phyloP scores from a whole-genome alignment of 768 basidiomycete species.

The Russula compacta region DNA sequence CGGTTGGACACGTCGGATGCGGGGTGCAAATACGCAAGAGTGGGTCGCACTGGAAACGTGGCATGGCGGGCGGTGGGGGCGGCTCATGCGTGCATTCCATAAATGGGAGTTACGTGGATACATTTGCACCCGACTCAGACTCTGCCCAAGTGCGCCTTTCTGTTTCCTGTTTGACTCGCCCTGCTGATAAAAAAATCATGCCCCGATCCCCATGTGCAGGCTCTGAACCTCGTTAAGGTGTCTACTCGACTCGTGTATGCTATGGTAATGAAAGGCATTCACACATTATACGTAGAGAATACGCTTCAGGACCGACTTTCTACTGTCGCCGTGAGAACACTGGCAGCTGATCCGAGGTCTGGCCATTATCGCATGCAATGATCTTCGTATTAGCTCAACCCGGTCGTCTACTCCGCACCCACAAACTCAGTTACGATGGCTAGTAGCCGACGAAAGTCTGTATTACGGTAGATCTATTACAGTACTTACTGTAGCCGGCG shows the following conservation, averaged over 20 bases:
- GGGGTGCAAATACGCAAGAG: conserved; percentile 32
- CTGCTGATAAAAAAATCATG: background rate
- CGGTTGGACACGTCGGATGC: conserved; percentile 28
- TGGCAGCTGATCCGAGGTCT: no score
- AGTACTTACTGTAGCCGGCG: no score
- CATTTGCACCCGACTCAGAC: background rate
- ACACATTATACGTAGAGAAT: background rate
- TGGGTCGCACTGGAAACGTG: conserved; percentile 35
- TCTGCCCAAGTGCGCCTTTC: background rate
- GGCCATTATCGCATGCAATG: background rate
- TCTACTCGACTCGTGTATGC: background rate
- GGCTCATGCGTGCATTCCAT: conserved; percentile 7
- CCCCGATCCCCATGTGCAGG: background rate
- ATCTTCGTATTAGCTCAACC: background rate
- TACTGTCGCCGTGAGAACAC: background rate
- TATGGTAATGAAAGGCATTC: background rate
- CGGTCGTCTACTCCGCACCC: background rate
- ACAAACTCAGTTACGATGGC: background rate
- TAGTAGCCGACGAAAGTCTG: no score
- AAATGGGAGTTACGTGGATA: conserved; percentile 12
- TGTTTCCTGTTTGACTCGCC: background rate
- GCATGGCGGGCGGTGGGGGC: conserved; percentile 30
- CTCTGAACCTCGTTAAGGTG: background rate
- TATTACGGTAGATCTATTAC: background rate
- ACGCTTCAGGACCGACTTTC: background rate